phyloP scores from a whole-genome alignment of 192 early-diverging fungal species.

The Helicostylum pulchrum region DNA sequence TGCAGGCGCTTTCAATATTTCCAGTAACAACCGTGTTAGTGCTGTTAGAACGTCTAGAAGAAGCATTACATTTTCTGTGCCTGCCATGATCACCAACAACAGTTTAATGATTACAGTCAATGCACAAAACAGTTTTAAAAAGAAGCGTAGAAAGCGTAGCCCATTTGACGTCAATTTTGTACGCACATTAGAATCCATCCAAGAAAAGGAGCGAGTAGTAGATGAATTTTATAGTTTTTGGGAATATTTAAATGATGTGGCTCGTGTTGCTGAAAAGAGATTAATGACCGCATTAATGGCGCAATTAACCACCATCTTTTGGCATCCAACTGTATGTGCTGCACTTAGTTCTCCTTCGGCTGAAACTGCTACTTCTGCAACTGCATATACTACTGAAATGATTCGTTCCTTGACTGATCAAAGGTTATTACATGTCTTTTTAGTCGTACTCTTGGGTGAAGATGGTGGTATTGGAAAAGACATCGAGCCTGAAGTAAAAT shows the following conservation, averaged over 20 bases:
- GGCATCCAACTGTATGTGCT: slow-evolving; percentile 38
- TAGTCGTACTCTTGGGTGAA: slow-evolving; percentile 34
- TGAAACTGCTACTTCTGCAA: slow-evolving; percentile 32
- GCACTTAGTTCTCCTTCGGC: slow-evolving; percentile 29
- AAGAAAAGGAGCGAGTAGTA: slow-evolving; percentile 21
- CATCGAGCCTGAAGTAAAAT: slow-evolving; percentile 31
- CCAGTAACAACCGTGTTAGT: slow-evolving; percentile 26
- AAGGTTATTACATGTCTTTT: slow-evolving; percentile 30
- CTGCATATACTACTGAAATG: slow-evolving; percentile 39
- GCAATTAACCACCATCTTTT: slow-evolving; percentile 37
- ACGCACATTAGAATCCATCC: slow-evolving; percentile 21
- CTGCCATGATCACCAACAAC: slow-evolving; percentile 35
- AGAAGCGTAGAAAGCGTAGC: slow-evolving; percentile 34
- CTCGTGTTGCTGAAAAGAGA: slow-evolving; percentile 35
- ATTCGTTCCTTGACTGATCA: slow-evolving; percentile 39
- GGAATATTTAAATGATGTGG: slow-evolving; percentile 39
- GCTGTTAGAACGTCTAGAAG: slow-evolving; percentile 28
- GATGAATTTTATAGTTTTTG: slow-evolving; percentile 41
- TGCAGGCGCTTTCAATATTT: slow-evolving; percentile 31
- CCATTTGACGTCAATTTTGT: slow-evolving; percentile 35
- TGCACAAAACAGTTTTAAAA: slow-evolving; percentile 31
- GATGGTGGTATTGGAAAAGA: slow-evolving; percentile 39
- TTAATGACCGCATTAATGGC: slow-evolving; percentile 34
- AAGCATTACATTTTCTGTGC: slow-evolving; percentile 32
- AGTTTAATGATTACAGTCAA: slow-evolving; percentile 32